Percentiles rank a stretch among this genome's conserved stretches.
Evolutionary conservation across 768 basidiomycete genomes (phyloP).

Genomic region (Pleurotus tuber-regium): DNA sequence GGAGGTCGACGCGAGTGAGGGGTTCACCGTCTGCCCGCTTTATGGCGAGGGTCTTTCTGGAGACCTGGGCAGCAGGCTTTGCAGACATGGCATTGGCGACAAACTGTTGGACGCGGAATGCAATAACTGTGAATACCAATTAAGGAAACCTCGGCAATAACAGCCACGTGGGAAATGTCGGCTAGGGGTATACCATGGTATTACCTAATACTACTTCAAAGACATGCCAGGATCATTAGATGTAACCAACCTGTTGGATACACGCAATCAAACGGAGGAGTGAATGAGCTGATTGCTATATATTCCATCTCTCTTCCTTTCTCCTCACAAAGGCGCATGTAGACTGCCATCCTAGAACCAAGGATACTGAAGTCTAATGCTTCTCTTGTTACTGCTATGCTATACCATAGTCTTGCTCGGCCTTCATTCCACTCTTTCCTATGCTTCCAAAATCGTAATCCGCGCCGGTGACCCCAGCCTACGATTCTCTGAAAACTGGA

Average conservation of each 20-base stretch:
- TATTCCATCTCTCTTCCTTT: too few relatives aligned
- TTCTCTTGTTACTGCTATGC: too few relatives aligned
- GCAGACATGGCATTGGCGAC: constrained; percentile 5
- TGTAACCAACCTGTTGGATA: too few relatives aligned
- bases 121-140: not conserved
- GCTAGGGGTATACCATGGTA: not conserved
- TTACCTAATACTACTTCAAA: too few relatives aligned
- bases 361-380: too few relatives aligned
- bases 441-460: not conserved
- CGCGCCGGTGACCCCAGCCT: not conserved
- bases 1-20: constrained; percentile 79
- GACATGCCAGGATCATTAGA: too few relatives aligned
- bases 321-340: too few relatives aligned
- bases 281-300: too few relatives aligned
- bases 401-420: too few relatives aligned
- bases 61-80: constrained; percentile 6
- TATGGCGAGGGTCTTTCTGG: constrained; percentile 64
- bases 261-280: too few relatives aligned
- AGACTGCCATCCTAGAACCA: too few relatives aligned
- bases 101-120: not conserved
- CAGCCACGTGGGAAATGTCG: not conserved
- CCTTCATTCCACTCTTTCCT: too few relatives aligned
- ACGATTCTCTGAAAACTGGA: not conserved
- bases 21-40: constrained; percentile 83
- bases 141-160: not conserved